Evolutionary conservation across 345 rosid genomes (phyloP).

Genomic region (Sapria himalayana): DNA sequence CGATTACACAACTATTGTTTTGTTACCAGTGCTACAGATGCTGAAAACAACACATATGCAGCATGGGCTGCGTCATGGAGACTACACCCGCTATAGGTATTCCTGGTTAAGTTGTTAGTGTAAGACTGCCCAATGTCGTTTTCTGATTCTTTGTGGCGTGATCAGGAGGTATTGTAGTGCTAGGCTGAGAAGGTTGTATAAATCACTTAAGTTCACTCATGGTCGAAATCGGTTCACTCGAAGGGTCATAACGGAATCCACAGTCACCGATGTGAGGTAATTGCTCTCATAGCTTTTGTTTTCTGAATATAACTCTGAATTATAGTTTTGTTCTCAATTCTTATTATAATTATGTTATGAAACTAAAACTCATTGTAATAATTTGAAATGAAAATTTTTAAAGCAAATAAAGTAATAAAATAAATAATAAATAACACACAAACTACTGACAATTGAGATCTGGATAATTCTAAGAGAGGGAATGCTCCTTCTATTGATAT

Average conservation of each 20-base stretch:
- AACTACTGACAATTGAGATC: no score
- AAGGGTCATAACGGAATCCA: slow-evolving; percentile 50
- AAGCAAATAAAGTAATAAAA: no score
- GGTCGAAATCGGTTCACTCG: slow-evolving; percentile 77
- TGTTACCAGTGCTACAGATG: slow-evolving; percentile 53
- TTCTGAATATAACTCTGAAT: no score
- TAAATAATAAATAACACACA: no score
- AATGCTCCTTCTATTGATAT: no score
- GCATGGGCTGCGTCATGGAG: slow-evolving; percentile 93
- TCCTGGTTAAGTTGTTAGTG: neutral
- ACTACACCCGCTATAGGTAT: slow-evolving; percentile 81
- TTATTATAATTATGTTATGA: no score
- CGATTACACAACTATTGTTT: neutral
- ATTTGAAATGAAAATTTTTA: no score
- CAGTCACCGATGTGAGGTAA: slow-evolving; percentile 88
- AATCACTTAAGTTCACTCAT: slow-evolving; percentile 86
- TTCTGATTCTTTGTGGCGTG: neutral
- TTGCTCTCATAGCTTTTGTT: neutral
- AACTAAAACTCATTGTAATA: no score
- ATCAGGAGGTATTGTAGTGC: slow-evolving; percentile 92
- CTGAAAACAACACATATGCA: slow-evolving; percentile 88
- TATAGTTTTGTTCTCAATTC: neutral
- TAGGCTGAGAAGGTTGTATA: slow-evolving; percentile 76
- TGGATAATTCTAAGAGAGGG: no score
- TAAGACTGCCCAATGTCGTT: no score